Evolutionary conservation across 176 grass and related monocot species (phyloP), one percentile per base, ranked within the genome.

Genomic region (Avena eriantha): DNA sequence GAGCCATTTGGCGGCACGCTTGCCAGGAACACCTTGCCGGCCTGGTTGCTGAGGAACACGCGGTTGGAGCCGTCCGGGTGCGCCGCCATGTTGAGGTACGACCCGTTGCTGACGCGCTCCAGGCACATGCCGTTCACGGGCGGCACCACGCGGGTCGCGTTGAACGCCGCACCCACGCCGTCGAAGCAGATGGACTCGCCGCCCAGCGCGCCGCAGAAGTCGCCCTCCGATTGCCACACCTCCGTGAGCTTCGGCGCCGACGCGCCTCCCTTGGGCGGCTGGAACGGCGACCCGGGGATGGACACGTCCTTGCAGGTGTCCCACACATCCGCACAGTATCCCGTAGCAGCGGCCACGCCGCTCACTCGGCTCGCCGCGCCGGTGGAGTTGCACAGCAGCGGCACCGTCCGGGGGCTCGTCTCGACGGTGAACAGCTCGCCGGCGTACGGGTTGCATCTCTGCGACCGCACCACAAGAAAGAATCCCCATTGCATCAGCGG

Each of bases 381-480:
- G 23, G 89, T 83, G 39, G 86, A 78, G 84, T 77, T 93, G 90
- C 95, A 97, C 35, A 97, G 85, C 18, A 89, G 19, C 8, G 92
- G 95, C 83, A 85, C 87, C 41, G 80, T 87, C 35, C 88, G 90
- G 12, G 81, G 78, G 21, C 23, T 84, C 77, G n/a, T 88, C 45
- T 73, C 51, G 1, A 89, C 78, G 7, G 88, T 94, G 86, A 92
- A 97, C 36, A 97, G 73, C 16, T 92, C 90, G 73, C 84, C 95
- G 53, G 95, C 91, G 83, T 89, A 97, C 41, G 95, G 95, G 74
- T 91, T 77, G 77, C 95, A 97, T 85, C 91, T 97, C 95, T 97
- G 88, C 79, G 23, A 45, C 65, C 56, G 21, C 39, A 65, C 39
- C 39, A 41, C 39, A 41, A 41, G 39, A 41, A 41, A 31, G 7